These are phyloP conservation scores for Diplodia corticola DNA, from an alignment of 2,329 filamentous ascomycete species.

Conservation along the genomic window DNA sequence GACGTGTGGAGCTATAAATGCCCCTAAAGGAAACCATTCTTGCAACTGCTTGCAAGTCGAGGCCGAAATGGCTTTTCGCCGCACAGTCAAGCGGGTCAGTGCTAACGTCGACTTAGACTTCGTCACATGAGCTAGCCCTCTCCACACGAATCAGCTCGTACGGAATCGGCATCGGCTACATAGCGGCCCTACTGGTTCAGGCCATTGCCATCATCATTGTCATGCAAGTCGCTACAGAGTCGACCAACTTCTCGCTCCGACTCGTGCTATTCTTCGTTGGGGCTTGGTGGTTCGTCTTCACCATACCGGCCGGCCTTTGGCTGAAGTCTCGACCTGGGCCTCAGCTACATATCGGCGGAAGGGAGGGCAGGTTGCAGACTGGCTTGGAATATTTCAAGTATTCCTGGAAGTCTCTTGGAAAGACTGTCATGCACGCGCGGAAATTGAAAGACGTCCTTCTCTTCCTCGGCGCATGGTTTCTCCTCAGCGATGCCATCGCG, in stretches of 20 bases:
- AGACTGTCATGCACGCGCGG: constrained; percentile 74
- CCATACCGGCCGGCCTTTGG: constrained; percentile 84
- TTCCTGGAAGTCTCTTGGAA: constrained; percentile 83
- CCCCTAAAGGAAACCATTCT: not conserved
- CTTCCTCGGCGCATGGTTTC: constrained; percentile 88
- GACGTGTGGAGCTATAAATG: too few species aligned
- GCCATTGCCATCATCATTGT: constrained; percentile 77
- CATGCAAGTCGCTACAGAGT: constrained; percentile 59
- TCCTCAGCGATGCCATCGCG: constrained; percentile 90
- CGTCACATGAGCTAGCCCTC: constrained; percentile 71
- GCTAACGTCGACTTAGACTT: constrained; percentile 17
- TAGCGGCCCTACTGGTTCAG: constrained; percentile 81
- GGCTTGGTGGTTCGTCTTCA: constrained; percentile 90
- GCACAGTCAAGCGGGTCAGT: not conserved
- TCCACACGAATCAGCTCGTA: constrained; percentile 90
- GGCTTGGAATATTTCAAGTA: constrained; percentile 74
- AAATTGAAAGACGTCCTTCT: constrained; percentile 71
- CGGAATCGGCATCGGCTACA: constrained; percentile 92
- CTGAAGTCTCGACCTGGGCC: constrained; percentile 86
- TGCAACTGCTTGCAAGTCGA: not conserved
- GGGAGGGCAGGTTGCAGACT: constrained; percentile 41
- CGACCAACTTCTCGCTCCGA: constrained; percentile 80
- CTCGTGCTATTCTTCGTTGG: constrained; percentile 86
- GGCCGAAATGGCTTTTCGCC: not conserved
- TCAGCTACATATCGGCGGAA: constrained; percentile 49